Base-by-base conservation (phyloP, 1,139 yeast genomes). In the Kodamaea ohmeri region DNA sequence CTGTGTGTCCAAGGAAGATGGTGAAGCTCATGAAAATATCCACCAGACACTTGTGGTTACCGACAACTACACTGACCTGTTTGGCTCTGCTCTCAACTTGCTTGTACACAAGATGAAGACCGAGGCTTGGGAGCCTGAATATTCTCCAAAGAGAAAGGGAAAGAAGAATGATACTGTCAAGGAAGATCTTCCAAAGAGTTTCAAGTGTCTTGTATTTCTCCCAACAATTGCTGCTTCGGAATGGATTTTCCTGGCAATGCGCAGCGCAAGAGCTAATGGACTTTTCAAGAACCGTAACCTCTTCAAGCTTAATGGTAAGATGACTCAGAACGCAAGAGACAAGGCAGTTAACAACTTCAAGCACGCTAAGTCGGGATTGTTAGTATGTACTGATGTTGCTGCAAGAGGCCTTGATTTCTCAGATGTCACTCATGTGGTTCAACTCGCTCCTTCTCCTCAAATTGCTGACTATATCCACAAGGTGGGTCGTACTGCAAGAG, bases 341-440 rank as follows among this genome's bases (percentile, higher is more conserved):
- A 63, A 70, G 43, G 61, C 78, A 18, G 80, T 85, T 40, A 66
- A 65, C 38, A 56, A 52, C 16, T 87, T 83, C 69, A 74, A 83
- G 55, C 58, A 54, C 32, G 53, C 70, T 21, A 53, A 62, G 28
- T 62, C 67, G 57, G 98, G 98, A 33, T 87, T 87, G 36, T 67
- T 92, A 51, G 76, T 92, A 37, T 92, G 97, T 67, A 92, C 98
- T 0, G 97, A 92, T 64, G 97, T 92, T 50, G 98, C 97, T 17
- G 97, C 98, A 8, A 80, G 98, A 73, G 98, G 98, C 12, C 78
- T 92, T 50, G 98, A 92, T 68, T 90, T 92, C 49, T 97, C 97
- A 37, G 85, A 95, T 20, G 97, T 92, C 39, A 96, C 90, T 65
- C 92, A 97, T 96, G 92, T 92, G 53, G 82, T 92, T 46, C 97